Evolutionary conservation across 2,329 filamentous ascomycete species (phyloP).

Genomic region (Cercospora zeae-maydis): DNA sequence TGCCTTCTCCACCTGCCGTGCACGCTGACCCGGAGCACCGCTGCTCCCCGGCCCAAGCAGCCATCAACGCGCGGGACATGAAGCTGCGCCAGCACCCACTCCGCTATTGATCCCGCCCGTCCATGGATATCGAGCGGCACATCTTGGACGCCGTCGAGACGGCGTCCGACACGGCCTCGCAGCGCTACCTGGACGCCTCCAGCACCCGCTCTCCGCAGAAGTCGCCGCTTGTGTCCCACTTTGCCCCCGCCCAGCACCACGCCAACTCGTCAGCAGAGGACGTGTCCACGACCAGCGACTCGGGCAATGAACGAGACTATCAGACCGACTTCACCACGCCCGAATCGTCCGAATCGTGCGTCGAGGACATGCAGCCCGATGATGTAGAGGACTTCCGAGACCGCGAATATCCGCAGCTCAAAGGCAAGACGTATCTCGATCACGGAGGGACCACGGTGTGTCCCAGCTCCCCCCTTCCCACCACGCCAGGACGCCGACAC

Average conservation of each 20-base stretch:
- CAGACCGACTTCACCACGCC: conserved; percentile 38
- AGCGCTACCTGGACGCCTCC: conserved; percentile 15
- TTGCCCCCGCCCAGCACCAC: conserved; percentile 19
- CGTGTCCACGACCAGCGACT: conserved; percentile 34
- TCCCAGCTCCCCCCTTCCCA: neutral
- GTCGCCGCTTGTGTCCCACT: conserved; percentile 20
- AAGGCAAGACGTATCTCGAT: conserved; percentile 44
- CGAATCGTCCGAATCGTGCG: conserved; percentile 31
- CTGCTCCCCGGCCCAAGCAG: neutral
- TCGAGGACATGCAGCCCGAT: conserved; percentile 35
- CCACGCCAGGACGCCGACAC: conserved; percentile 2
- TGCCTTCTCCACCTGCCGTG: neutral
- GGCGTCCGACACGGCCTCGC: conserved; percentile 12
- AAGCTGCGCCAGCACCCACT: neutral
- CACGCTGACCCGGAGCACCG: neutral
- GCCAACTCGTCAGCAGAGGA: conserved; percentile 32
- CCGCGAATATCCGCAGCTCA: conserved; percentile 43
- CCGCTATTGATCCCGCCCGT: neutral
- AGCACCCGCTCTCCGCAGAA: conserved; percentile 16
- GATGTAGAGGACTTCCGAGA: conserved; percentile 41
- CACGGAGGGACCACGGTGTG: conserved; percentile 43
- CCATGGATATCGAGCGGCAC: conserved; percentile 29
- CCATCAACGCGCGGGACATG: neutral
- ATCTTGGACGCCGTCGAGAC: conserved; percentile 24
- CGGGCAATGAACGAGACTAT: conserved; percentile 35